Evolutionary conservation across 2,329 filamentous ascomycete species (phyloP).

Genomic region (Pseudogymnoascus sp.): DNA sequence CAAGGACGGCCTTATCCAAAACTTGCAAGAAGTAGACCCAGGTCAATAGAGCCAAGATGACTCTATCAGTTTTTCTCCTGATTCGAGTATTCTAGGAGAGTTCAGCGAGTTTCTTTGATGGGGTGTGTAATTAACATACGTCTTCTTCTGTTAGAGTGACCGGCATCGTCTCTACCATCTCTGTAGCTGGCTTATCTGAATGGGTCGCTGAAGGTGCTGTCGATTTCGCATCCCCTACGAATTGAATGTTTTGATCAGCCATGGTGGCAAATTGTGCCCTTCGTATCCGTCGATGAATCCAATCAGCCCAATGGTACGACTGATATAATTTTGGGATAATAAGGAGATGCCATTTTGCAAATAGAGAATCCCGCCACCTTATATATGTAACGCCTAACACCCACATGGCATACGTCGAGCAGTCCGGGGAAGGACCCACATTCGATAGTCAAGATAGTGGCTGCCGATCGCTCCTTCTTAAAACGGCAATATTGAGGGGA

Average conservation of each 20-base stretch:
- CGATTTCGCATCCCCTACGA: neutral
- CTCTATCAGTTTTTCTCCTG: conserved; percentile 53
- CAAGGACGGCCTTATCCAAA: conserved; percentile 28
- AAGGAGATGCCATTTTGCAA: neutral
- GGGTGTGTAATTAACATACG: neutral
- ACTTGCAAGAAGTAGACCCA: conserved; percentile 54
- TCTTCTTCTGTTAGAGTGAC: conserved; percentile 11
- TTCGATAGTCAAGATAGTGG: neutral
- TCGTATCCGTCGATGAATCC: neutral
- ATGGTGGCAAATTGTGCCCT: neutral
- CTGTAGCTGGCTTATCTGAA: neutral
- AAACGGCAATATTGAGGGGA: neutral
- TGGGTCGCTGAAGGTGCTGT: neutral
- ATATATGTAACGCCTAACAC: conserved; percentile 3
- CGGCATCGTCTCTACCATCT: neutral
- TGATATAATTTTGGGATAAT: neutral
- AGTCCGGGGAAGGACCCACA: conserved; percentile 10
- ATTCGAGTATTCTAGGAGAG: conserved; percentile 46
- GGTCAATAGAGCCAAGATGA: conserved; percentile 48
- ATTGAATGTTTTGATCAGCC: neutral
- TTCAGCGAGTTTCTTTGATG: neutral
- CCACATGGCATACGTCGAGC: neutral
- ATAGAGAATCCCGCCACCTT: neutral
- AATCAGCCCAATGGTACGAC: neutral
- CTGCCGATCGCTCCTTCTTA: neutral